Conservation (phyloP, 441 rosid genomes). For the Pelargonium fulgidum region DNA sequence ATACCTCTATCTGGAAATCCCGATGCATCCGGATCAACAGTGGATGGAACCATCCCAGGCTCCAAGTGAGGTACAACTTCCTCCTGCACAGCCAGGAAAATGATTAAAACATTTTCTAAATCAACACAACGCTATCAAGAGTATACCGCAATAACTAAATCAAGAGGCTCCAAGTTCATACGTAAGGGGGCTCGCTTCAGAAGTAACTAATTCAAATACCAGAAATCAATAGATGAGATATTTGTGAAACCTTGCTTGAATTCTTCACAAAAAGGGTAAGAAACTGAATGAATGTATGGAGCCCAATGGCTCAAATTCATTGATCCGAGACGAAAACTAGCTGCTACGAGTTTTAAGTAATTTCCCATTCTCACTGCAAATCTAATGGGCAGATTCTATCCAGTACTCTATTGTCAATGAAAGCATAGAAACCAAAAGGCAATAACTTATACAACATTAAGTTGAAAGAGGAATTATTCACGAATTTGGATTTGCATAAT, state of each 20-base stretch:
- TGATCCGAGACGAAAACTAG: background rate
- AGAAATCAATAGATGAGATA: background rate
- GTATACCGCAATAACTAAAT: background rate
- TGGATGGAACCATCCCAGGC: slow-evolving; percentile 66
- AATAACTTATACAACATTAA: background rate
- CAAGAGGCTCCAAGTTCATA: too few relatives aligned
- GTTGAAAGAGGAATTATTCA: too few relatives aligned
- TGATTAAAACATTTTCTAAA: background rate
- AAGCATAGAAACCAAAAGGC: background rate
- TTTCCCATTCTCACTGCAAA: background rate
- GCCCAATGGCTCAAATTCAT: background rate
- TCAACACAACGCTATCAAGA: background rate
- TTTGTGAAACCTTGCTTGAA: background rate
- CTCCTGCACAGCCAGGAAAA: slow-evolving; percentile 34
- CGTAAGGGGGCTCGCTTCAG: too few relatives aligned
- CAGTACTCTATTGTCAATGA: background rate
- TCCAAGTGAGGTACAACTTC: slow-evolving; percentile 70
- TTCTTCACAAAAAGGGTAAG: background rate
- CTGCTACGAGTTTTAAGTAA: background rate
- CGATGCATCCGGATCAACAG: slow-evolving; percentile 67
- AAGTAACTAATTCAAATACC: background rate
- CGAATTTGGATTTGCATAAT: too few relatives aligned
- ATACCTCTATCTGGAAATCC: slow-evolving; percentile 40
- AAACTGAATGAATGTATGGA: background rate
- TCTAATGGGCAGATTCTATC: background rate